These are phyloP conservation scores for Trichophaea hybrida DNA, from an alignment of 2,329 filamentous ascomycete species.

Conservation along the genomic window DNA sequence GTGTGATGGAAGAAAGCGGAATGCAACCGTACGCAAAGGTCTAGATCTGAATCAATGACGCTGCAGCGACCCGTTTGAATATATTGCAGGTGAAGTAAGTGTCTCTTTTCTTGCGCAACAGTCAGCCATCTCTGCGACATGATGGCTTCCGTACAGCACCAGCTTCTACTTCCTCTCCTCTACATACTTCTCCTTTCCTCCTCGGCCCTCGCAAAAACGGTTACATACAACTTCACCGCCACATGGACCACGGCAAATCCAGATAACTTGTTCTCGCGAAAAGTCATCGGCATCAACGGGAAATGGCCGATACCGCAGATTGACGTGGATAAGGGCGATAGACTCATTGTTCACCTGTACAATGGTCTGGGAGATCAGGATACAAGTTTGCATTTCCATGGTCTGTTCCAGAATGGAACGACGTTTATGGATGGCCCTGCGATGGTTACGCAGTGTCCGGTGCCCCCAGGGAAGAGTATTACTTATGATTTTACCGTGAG, in stretches of 20 bases:
- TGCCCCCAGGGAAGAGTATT: conserved; percentile 49
- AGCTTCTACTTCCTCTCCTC: conserved; percentile 1
- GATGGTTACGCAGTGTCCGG: conserved; percentile 52
- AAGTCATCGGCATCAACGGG: conserved; percentile 63
- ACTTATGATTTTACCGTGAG: conserved; percentile 54
- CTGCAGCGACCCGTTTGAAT: too few relatives aligned
- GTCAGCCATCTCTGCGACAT: neutral
- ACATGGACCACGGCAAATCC: conserved; percentile 59
- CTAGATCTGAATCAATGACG: too few relatives aligned
- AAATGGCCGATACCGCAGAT: conserved; percentile 60
- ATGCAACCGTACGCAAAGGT: too few relatives aligned
- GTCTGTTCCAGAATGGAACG: conserved; percentile 52
- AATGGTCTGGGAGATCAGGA: conserved; percentile 49
- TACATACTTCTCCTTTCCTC: conserved; percentile 23
- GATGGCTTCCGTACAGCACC: neutral
- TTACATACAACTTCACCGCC: conserved; percentile 52
- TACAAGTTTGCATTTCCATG: conserved; percentile 56
- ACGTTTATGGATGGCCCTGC: conserved; percentile 57
- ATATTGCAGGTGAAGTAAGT: too few relatives aligned
- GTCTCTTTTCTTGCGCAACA: too few relatives aligned
- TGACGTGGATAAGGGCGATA: conserved; percentile 48
- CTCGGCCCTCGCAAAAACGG: conserved; percentile 31
- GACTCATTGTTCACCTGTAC: conserved; percentile 42
- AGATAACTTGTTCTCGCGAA: conserved; percentile 49
- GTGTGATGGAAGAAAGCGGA: too few relatives aligned